Evolutionary conservation across 2,329 filamentous ascomycete genomes (phyloP).

Genomic region (Rachicladosporium sp.): DNA sequence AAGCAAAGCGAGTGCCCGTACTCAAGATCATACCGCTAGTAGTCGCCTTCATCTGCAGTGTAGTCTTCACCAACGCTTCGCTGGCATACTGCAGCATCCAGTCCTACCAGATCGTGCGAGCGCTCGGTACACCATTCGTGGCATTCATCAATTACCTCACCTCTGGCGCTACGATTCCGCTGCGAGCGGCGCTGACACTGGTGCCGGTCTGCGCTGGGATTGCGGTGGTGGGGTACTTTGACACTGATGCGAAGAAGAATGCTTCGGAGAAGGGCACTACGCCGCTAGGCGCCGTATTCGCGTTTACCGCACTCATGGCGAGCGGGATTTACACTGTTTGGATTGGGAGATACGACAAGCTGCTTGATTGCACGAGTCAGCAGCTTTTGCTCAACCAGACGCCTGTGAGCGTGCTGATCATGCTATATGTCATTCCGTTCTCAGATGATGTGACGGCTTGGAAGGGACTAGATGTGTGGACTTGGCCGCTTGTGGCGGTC

Average conservation of each 20-base stretch:
- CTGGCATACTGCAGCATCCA: conserved; percentile 56
- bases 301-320: conserved; percentile 50
- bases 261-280: conserved; percentile 42
- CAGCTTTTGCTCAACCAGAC: conserved; percentile 59
- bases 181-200: conserved; percentile 42
- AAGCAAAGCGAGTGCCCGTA: conserved; percentile 42
- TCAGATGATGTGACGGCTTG: conserved; percentile 50
- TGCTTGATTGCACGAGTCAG: conserved; percentile 54
- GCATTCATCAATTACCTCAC: conserved; percentile 53
- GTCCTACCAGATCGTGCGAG: conserved; percentile 58
- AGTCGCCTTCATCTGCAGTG: conserved; percentile 55
- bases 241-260: conserved; percentile 36
- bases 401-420: conserved; percentile 48
- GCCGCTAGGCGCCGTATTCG: conserved; percentile 49
- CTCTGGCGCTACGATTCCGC: conserved; percentile 45
- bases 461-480: conserved; percentile 33
- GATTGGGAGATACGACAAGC: conserved; percentile 54
- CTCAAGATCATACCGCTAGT: conserved; percentile 51
- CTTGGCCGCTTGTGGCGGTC: conserved; percentile 40
- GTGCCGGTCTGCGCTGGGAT: conserved; percentile 51
- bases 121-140: conserved; percentile 53
- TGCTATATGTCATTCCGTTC: conserved; percentile 55
- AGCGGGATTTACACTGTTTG: conserved; percentile 58
- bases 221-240: conserved; percentile 55
- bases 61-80: conserved; percentile 56